A percentile compares a stretch with the other conserved stretches of the same genome.
phyloP scores from a whole-genome alignment of 306 rosid species.

The Corylus avellana region DNA sequence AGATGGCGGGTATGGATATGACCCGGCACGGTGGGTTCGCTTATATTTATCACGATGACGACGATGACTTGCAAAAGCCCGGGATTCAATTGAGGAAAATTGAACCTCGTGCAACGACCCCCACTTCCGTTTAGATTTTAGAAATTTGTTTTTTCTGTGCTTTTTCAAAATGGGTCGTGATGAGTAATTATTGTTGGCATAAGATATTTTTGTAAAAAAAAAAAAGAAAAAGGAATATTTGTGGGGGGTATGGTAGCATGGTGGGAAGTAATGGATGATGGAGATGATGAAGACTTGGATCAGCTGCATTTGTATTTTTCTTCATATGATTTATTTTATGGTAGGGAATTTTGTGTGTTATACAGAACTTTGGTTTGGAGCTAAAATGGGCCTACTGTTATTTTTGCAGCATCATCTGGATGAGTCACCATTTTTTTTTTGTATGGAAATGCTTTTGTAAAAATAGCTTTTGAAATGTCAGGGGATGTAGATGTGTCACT shows the following conservation, averaged over 20 bases:
- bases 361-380: neutral
- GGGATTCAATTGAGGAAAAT: constrained; percentile 49
- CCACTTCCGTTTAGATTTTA: constrained; percentile 16
- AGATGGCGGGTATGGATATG: constrained; percentile 90
- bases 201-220: neutral
- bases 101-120: constrained; percentile 40
- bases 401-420: neutral
- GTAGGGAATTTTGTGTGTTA: neutral
- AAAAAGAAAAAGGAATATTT: neutral
- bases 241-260: too few species aligned
- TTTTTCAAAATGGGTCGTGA: neutral
- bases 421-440: neutral
- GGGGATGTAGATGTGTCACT: too few species aligned
- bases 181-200: neutral
- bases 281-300: neutral
- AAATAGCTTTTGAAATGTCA: too few species aligned
- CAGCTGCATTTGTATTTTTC: neutral
- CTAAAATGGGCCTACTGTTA: neutral
- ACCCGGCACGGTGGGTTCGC: constrained; percentile 98
- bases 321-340: neutral
- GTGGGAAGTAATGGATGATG: too few species aligned
- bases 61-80: constrained; percentile 29
- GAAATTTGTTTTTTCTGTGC: too few species aligned
- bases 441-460: neutral
- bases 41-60: constrained; percentile 58